Conservation (phyloP, 1,284 basidiomycete genomes). For the Paramarasmius palmivorus region DNA sequence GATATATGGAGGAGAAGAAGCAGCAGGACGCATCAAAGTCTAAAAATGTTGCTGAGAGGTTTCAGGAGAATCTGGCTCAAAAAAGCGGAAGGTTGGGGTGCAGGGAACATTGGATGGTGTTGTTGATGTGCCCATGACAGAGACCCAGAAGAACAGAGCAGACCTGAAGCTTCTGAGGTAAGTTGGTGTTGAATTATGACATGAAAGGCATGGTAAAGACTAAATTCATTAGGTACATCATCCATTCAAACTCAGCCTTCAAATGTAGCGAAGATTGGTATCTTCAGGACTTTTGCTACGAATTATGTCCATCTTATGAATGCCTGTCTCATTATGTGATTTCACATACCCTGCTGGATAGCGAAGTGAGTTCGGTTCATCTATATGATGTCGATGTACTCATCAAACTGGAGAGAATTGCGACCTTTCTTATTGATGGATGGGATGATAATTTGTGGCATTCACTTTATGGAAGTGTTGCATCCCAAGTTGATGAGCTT, state of each 20-base stretch:
- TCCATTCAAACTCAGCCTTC: background rate
- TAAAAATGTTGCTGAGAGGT: no score
- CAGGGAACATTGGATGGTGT: background rate
- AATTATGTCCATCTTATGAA: background rate
- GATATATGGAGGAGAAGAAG: no score
- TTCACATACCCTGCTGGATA: background rate
- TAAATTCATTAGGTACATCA: background rate
- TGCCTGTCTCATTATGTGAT: background rate
- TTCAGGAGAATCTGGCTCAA: background rate
- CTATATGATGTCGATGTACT: background rate
- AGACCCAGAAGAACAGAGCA: background rate
- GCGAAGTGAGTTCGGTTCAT: background rate
- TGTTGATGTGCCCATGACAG: background rate
- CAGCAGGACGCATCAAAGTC: no score
- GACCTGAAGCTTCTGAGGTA: background rate
- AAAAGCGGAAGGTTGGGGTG: background rate
- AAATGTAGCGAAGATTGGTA: background rate
- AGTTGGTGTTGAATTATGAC: background rate
- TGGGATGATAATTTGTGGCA: background rate
- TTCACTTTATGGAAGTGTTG: slow-evolving; percentile 1
- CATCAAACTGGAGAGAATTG: background rate
- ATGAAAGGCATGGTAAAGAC: background rate
- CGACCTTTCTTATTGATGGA: slow-evolving; percentile 3
- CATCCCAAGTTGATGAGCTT: background rate
- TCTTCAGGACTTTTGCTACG: background rate